Base-by-base conservation (phyloP, 2,329 filamentous ascomycete genomes). In the Alternaria arbusti region DNA sequence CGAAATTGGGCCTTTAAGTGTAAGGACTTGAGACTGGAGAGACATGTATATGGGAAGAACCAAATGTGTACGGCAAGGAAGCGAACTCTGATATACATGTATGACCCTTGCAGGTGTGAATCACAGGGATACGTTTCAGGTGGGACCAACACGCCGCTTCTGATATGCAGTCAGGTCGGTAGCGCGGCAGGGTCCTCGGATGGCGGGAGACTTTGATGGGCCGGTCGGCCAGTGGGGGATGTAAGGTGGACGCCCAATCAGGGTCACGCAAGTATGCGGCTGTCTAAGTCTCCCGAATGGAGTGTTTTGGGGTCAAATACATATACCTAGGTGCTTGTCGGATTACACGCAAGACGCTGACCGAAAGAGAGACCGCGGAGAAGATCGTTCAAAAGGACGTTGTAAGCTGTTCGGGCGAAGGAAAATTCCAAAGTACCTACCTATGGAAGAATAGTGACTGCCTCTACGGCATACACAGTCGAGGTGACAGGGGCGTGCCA, bases 151-250 rank as follows among this genome's bases (percentile, higher is more conserved):
- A 63, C 60, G 59, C 56, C 60, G 28, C 60, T 55, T 67, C 57
- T 52, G 54, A 59, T 54, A 68, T 68, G 72, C 67, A 70, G 32
- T 59, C 57, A 59, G 66, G 70, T 70, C 68, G 70, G 58, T 54
- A 58, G 66, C 66, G 65, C 63, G 51, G 55, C 65, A 70, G 62
- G 67, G 54, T 57, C 59, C 54, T 66, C 64, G 55, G 54, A 52
- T 57, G 64, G 64, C 57, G 64, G 54, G 43, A 65, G 44, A 46
- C 59, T 57, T 43, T 59, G 32, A 54, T 52, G 49, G 55, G 54
- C 25, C 54, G 51, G 56, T 59, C 61, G 55, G 61, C 47, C 49
- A 51, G 44, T 52, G 36, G 49, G 32, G 65, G 64, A 56, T 47
- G 61, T 54, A 63, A 28, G 54, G 32, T 52, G n/a, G 46, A 43